Percentiles rank a stretch among this genome's conserved stretches.
phyloP scores from a whole-genome alignment of 192 early-diverging fungal genomes.

The Haplosporangium gracile region DNA sequence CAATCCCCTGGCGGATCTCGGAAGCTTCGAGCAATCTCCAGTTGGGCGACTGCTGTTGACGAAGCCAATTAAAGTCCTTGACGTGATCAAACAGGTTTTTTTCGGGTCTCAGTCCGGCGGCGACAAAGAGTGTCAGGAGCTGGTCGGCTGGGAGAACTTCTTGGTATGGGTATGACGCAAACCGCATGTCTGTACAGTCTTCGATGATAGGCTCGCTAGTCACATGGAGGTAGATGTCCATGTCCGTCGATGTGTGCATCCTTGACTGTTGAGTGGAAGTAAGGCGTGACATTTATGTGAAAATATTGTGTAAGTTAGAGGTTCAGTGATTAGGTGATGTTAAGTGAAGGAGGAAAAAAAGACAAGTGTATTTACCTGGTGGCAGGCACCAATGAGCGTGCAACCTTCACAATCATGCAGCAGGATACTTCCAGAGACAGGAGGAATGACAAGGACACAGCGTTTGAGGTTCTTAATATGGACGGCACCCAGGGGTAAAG shows the following conservation, averaged over 20 bases:
- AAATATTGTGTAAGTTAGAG: neutral
- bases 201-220: slow-evolving; percentile 91
- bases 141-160: slow-evolving; percentile 3
- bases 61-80: slow-evolving; percentile 95
- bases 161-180: slow-evolving; percentile 76
- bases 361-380: slow-evolving; percentile 70
- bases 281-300: neutral
- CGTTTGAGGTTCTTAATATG: slow-evolving; percentile 77
- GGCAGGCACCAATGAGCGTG: slow-evolving; percentile 75
- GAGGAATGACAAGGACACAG: slow-evolving; percentile 72
- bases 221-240: slow-evolving; percentile 72
- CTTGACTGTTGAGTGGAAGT: slow-evolving; percentile 66
- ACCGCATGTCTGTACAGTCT: slow-evolving; percentile 74
- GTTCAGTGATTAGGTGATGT: neutral
- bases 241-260: slow-evolving; percentile 76
- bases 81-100: slow-evolving; percentile 71
- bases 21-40: slow-evolving; percentile 68
- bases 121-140: slow-evolving; percentile 33
- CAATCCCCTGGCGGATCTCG: slow-evolving; percentile 14
- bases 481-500: slow-evolving; percentile 70
- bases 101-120: slow-evolving; percentile 33
- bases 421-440: slow-evolving; percentile 78
- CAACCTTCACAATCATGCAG: slow-evolving; percentile 73
- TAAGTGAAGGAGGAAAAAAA: neutral
- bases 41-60: slow-evolving; percentile 80